Base-by-base conservation (phyloP, 345 rosid genomes). In the Populus nigra region DNA sequence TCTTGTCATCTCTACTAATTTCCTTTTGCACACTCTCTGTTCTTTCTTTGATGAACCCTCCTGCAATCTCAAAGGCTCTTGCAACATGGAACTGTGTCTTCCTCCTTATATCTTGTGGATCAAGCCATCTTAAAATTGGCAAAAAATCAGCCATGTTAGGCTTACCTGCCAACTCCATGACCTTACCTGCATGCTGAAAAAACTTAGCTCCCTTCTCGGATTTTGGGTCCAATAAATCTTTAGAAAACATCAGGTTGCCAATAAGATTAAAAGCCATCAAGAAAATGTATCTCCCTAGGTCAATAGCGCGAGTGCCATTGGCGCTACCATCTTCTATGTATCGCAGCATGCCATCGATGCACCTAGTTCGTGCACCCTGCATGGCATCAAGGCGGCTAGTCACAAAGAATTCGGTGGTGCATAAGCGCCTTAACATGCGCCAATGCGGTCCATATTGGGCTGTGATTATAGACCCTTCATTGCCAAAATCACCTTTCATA, bases 111-210 rank as follows among this genome's bases (percentile, higher is more conserved):
- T 94, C 86, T 62, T 91, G 98, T 0, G 98, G 98, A 45, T 94
- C 98, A 69, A 92, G 36, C 85, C 83, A 62, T 68, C 88, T 87
- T 22, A 94, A 41, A 50, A 89, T 10, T 17, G 97, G 96, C 31
- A 92, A 78, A 78, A 90, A 94, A 81, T 92, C 97, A 0, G 95
- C 92, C n/a, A 87, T 43, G 73, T 92, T 94, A 0, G 98, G 96
- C 72, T 85, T 92, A 22, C 93, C 96, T 0, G 92, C 91, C 72
- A 89, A 74, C 84, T 94, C 96, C 97, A 87, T 94, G 20, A 91
- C 94, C 81, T 87, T 91, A 12, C 92, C 89, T 13, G 92, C 83
- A 78, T 94, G 97, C 71, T 83, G 74, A 22, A 91, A 91, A 68
- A 92, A 92, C 20, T 77, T 78, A 2, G 90, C 87, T 0, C 93